These are phyloP conservation scores for Somion occarium DNA, from an alignment of 1,284 basidiomycete genomes.

Conservation along the genomic window DNA sequence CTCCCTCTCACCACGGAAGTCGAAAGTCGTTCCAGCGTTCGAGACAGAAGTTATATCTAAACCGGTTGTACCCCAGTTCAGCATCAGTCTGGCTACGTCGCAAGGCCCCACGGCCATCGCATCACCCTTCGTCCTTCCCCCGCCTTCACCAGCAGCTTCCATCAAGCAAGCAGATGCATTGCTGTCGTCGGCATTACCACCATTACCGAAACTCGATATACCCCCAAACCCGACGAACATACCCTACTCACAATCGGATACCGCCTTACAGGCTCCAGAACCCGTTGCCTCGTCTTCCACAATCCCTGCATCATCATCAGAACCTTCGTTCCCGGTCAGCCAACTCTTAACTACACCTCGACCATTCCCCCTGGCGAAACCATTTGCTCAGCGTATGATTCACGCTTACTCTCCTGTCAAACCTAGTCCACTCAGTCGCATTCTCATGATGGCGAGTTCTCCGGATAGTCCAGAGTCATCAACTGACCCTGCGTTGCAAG, in stretches of 20 bases:
- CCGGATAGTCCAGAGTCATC: constrained; percentile 39
- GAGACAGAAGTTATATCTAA: constrained; percentile 61
- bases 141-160: constrained; percentile 57
- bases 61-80: constrained; percentile 21
- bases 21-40: constrained; percentile 45
- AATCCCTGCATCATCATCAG: constrained; percentile 8
- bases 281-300: constrained; percentile 9
- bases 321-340: background rate
- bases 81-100: constrained; percentile 19
- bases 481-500: constrained; percentile 20
- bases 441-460: constrained; percentile 63
- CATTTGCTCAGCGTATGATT: constrained; percentile 58
- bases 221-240: constrained; percentile 9
- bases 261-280: background rate
- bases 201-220: constrained; percentile 16
- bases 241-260: background rate
- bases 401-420: constrained; percentile 76
- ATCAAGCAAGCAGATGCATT: constrained; percentile 25
- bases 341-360: constrained; percentile 24
- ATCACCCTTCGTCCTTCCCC: constrained; percentile 66
- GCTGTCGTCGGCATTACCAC: constrained; percentile 16
- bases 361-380: constrained; percentile 66
- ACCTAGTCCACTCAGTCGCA: constrained; percentile 72
- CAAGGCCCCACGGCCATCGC: constrained; percentile 33
- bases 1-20: constrained; percentile 21